A percentile compares a stretch with the other conserved stretches of the same genome.
Conservation (phyloP, 306 rosid genomes). For the Lathyrus aphaca region DNA sequence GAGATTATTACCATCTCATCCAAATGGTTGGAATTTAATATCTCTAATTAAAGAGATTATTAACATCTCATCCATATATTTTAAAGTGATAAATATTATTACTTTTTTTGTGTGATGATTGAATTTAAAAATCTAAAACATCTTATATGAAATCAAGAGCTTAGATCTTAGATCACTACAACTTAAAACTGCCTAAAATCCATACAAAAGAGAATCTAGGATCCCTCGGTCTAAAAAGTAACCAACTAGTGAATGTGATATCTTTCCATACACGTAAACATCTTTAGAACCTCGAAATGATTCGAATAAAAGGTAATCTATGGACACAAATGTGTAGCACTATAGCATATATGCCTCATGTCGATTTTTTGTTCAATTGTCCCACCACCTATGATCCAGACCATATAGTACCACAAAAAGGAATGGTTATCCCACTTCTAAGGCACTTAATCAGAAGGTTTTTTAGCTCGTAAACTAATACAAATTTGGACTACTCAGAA, state of each 20-base stretch:
- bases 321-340: slow-evolving; percentile 9
- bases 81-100: too few species aligned
- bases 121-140: too few species aligned
- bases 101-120: too few species aligned
- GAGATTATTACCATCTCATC: too few species aligned
- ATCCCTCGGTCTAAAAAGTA: too few species aligned
- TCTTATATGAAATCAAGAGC: too few species aligned
- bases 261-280: background rate
- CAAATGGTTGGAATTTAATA: too few species aligned
- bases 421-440: slow-evolving; percentile 28
- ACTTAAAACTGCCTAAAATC: too few species aligned
- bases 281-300: slow-evolving; percentile 15
- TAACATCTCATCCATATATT: too few species aligned
- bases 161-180: too few species aligned
- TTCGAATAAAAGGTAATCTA: slow-evolving; percentile 37
- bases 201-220: too few species aligned
- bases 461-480: background rate
- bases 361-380: background rate
- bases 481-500: background rate
- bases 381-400: slow-evolving; percentile 8
- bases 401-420: slow-evolving; percentile 38
- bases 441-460: slow-evolving; percentile 16
- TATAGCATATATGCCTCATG: background rate
- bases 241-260: background rate
- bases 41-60: too few species aligned